Evolutionary conservation across 1,284 basidiomycete species (phyloP), one percentile per base, ranked within the genome.

Genomic region (Cutaneotrichosporon cavernicola): DNA sequence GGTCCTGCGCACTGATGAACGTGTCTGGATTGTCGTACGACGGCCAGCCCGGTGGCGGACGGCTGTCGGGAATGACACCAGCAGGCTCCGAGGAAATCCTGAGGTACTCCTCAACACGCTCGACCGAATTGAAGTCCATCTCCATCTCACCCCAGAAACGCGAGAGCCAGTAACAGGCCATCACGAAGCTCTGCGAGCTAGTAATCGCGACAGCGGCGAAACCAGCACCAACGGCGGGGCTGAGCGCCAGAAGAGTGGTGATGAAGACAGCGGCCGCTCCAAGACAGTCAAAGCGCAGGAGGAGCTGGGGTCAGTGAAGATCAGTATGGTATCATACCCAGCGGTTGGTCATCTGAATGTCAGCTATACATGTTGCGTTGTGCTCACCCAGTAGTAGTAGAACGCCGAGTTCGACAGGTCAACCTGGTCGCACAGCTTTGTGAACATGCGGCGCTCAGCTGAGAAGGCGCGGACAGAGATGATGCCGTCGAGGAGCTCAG

Each of bases 391-490:
- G 72, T 76, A 76, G 53, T 76, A 78, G 67, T 81, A 81, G 66
- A 73, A 78, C 1, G 77, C 81, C 56, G 82, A 79, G 63, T 83
- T 75, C 31, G 83, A 82, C 63, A 79, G 88, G 75, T 94, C 91
- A 32, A 93, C 89, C 79, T 89, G 84, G 60, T 81, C 73, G 74
- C 89, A 89, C 38, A 93, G 81, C 32, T 69, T 73, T 61, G 89
- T 84, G 70, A 93, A 83, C 82, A 96, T 94, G n/a, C 86, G 83
- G 47, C 82, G 81, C 72, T 95, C 92, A 2, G 88, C 90, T 10
- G 89, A 89, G 80, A 94, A 97, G 0, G 92, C 94, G 56, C 93
- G 86, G 46, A 96, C 90, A n/a, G 90, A 89, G 52, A 91, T 82
- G 57, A 92, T 88, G 22, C 91, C 90, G 59, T 83, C 85, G 46